phyloP scores from a whole-genome alignment of 2,329 filamentous ascomycete genomes.

The Gnomoniopsis sp. region DNA sequence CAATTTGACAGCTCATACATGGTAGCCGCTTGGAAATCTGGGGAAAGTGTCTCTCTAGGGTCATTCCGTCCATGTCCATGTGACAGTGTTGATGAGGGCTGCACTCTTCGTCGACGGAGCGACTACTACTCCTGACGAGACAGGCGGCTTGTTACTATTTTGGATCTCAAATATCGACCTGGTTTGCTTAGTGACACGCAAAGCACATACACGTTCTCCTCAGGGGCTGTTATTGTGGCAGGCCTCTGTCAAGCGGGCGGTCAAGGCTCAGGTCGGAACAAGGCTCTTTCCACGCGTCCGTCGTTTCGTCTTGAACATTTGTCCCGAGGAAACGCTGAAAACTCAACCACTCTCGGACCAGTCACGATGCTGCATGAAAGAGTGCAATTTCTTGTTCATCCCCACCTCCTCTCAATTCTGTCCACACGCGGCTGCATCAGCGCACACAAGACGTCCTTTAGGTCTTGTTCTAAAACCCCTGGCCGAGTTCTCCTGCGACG shows the following conservation, averaged over 20 bases:
- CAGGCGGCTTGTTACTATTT: too few relatives aligned
- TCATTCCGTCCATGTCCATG: background rate
- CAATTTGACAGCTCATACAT: too few relatives aligned
- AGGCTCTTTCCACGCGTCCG: background rate
- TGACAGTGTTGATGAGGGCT: background rate
- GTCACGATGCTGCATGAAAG: constrained; percentile 4
- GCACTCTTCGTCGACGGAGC: too few relatives aligned
- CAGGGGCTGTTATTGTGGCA: too few relatives aligned
- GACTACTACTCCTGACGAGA: too few relatives aligned
- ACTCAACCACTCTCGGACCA: constrained; percentile 2
- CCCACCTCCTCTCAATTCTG: background rate
- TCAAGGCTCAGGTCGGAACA: background rate
- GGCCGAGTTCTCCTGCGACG: background rate
- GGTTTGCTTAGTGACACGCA: too few relatives aligned
- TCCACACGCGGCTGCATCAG: background rate
- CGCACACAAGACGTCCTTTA: background rate
- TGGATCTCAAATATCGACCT: too few relatives aligned
- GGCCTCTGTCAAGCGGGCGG: background rate
- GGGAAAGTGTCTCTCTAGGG: too few relatives aligned
- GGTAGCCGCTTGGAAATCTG: too few relatives aligned
- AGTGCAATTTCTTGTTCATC: constrained; percentile 8
- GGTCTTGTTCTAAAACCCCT: background rate
- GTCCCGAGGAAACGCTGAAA: background rate
- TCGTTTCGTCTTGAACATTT: background rate
- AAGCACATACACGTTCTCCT: too few relatives aligned